These are phyloP conservation scores for Fagus crenata DNA, from an alignment of 306 rosid species.

Conservation along the genomic window DNA sequence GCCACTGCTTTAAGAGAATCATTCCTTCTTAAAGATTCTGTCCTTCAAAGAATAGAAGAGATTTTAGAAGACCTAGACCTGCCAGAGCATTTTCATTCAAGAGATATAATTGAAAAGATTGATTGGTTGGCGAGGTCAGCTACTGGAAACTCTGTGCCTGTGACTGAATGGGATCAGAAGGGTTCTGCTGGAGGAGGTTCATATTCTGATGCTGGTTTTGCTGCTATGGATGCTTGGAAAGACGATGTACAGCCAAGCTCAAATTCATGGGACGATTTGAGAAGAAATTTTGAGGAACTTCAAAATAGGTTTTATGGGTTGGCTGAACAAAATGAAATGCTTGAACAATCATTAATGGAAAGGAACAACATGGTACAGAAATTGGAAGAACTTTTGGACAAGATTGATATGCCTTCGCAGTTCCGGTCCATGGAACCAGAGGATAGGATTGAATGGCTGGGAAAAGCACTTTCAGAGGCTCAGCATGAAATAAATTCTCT, in stretches of 20 bases:
- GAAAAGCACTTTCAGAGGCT: conserved; percentile 66
- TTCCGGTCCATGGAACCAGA: conserved; percentile 78
- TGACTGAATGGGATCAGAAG: conserved; percentile 76
- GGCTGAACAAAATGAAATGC: conserved; percentile 99
- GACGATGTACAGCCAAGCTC: conserved; percentile 60
- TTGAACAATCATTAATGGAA: conserved; percentile 92
- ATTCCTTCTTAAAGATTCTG: conserved; percentile 93
- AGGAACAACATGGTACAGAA: conserved; percentile 82
- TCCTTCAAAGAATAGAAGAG: conserved; percentile 98
- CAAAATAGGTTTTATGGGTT: conserved; percentile 71
- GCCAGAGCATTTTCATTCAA: conserved; percentile 95
- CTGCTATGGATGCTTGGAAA: conserved; percentile 68
- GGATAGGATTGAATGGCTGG: conserved; percentile 81
- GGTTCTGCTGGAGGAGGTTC: conserved; percentile 66
- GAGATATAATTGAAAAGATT: conserved; percentile 84
- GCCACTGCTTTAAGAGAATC: conserved; percentile 96
- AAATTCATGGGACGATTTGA: conserved; percentile 58
- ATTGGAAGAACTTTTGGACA: conserved; percentile 87
- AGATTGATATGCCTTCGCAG: conserved; percentile 78
- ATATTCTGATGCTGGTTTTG: conserved; percentile 77
- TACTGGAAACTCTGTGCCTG: conserved; percentile 54
- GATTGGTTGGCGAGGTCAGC: conserved; percentile 92
- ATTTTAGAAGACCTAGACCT: conserved; percentile 89
- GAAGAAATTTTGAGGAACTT: conserved; percentile 71
- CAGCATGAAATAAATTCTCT: conserved; percentile 60